Evolutionary conservation across 805 yeast genomes (phyloP).

Genomic region (Torulaspora delbrueckii): DNA sequence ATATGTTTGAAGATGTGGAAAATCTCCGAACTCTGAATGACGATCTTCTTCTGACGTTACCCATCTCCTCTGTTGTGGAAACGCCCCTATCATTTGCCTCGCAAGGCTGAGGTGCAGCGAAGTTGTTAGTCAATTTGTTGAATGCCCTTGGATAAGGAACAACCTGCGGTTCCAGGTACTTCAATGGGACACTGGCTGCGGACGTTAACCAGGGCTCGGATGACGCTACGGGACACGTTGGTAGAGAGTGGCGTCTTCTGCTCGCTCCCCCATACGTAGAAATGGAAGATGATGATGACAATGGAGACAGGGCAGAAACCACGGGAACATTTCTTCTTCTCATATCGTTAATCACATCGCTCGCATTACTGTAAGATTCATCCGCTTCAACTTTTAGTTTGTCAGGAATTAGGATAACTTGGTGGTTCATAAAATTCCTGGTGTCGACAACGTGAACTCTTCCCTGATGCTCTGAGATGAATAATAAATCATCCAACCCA

Average conservation of each 20-base stretch:
- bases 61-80: background rate
- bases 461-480: slow-evolving; percentile 79
- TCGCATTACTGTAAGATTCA: background rate
- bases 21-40: slow-evolving; percentile 28
- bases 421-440: slow-evolving; percentile 67
- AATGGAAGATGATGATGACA: slow-evolving; percentile 9
- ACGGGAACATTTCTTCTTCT: slow-evolving; percentile 9
- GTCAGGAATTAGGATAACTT: slow-evolving; percentile 64
- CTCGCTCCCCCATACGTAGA: slow-evolving; percentile 6
- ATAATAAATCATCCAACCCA: slow-evolving; percentile 69
- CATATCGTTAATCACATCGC: slow-evolving; percentile 6
- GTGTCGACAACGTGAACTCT: slow-evolving; percentile 81
- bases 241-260: slow-evolving; percentile 23
- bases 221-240: slow-evolving; percentile 12
- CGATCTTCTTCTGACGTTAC: slow-evolving; percentile 9
- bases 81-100: slow-evolving; percentile 2
- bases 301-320: slow-evolving; percentile 9
- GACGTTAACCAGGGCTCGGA: slow-evolving; percentile 28
- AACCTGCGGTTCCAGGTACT: slow-evolving; percentile 29
- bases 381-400: slow-evolving; percentile 17
- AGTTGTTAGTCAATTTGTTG: slow-evolving; percentile 18
- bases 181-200: slow-evolving; percentile 29
- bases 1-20: slow-evolving; percentile 23
- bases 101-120: slow-evolving; percentile 8
- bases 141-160: slow-evolving; percentile 31